These are phyloP conservation scores for Monosporascus sp. DNA, from an alignment of 2,329 filamentous ascomycete genomes.

Conservation along the genomic window DNA sequence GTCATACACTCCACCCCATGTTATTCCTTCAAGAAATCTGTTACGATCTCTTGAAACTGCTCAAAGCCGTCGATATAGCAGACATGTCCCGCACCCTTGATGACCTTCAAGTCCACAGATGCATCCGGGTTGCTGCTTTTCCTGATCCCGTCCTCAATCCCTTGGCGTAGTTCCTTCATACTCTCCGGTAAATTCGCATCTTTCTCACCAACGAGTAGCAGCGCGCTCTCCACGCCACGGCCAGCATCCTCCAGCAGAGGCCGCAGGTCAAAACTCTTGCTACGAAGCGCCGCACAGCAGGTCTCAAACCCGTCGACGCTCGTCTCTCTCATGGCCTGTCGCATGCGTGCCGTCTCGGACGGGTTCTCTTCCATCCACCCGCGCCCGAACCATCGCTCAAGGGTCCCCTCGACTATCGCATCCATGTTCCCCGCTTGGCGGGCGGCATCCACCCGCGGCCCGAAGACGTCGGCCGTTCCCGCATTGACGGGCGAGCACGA, in stretches of 20 bases:
- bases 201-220: conserved; percentile 36
- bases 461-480: conserved; percentile 32
- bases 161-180: conserved; percentile 33
- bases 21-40: conserved; percentile 16
- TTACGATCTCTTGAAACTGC: conserved; percentile 23
- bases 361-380: conserved; percentile 31
- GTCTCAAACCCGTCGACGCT: conserved; percentile 36
- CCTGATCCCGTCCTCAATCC: conserved; percentile 29
- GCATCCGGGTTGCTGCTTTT: conserved; percentile 14
- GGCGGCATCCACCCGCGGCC: conserved; percentile 28
- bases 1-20: not conserved
- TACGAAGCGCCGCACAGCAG: conserved; percentile 34
- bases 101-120: conserved; percentile 27
- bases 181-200: conserved; percentile 34
- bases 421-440: conserved; percentile 28
- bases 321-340: conserved; percentile 30
- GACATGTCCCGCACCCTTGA: conserved; percentile 33
- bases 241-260: conserved; percentile 30
- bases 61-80: conserved; percentile 33
- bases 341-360: conserved; percentile 31
- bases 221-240: conserved; percentile 26
- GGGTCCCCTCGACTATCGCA: conserved; percentile 24
- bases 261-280: conserved; percentile 32
- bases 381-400: conserved; percentile 37
- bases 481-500: conserved; percentile 31